Percentiles rank a stretch among this genome's conserved stretches.
phyloP scores from a whole-genome alignment of 352 stramenopile species.

The Globisporangium perplexum region DNA sequence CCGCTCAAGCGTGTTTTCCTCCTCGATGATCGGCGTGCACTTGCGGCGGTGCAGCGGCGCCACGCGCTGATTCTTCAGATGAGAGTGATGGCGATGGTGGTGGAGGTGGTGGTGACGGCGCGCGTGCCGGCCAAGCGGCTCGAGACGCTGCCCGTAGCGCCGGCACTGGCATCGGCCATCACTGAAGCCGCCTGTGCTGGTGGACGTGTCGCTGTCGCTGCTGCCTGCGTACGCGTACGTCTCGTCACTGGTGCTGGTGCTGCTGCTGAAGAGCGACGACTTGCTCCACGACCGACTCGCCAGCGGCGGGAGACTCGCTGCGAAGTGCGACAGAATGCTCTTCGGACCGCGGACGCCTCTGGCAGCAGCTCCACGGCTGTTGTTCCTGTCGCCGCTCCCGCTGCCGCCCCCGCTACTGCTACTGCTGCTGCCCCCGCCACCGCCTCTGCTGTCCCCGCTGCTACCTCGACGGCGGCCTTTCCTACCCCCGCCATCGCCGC shows the following conservation, averaged over 20 bases:
- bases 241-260: conserved; percentile 10
- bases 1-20: conserved; percentile 12
- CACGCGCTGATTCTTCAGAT: not conserved
- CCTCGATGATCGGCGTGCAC: conserved; percentile 7
- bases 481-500: too few relatives aligned
- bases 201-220: not conserved
- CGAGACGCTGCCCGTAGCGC: conserved; percentile 12
- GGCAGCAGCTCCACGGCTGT: too few relatives aligned
- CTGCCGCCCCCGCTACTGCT: too few relatives aligned
- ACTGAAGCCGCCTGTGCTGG: too few relatives aligned
- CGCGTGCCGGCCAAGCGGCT: conserved; percentile 2
- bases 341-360: not conserved
- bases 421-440: too few relatives aligned
- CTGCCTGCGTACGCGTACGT: conserved; percentile 6
- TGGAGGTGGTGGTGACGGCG: not conserved
- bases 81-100: conserved; percentile 1
- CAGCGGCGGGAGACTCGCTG: conserved; percentile 5
- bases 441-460: too few relatives aligned
- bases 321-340: conserved; percentile 7
- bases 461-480: too few relatives aligned
- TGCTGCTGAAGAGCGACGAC: conserved; percentile 1
- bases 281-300: conserved; percentile 8
- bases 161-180: conserved; percentile 6
- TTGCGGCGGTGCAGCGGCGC: conserved; percentile 1
- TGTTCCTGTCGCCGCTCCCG: too few relatives aligned